phyloP scores from a whole-genome alignment of 2,329 filamentous ascomycete genomes.

The Gyromitra esculenta region DNA sequence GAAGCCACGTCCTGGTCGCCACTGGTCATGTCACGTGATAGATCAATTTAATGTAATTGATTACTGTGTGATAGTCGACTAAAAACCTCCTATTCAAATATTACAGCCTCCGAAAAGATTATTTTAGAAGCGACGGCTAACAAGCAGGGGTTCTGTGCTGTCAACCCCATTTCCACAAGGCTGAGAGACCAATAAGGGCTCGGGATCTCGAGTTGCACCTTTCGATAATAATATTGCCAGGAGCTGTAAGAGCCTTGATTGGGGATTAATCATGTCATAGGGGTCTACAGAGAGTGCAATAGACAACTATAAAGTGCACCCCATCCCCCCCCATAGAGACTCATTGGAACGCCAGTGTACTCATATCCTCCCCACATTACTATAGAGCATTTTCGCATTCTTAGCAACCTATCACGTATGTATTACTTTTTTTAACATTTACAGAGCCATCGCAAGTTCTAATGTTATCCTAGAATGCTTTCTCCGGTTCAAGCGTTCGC shows the following conservation, averaged over 20 bases:
- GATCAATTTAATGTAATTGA: not conserved
- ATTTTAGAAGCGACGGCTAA: not conserved
- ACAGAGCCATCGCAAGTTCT: not conserved
- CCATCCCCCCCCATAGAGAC: not conserved
- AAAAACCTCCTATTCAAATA: not conserved
- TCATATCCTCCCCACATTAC: not conserved
- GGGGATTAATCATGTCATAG: not conserved
- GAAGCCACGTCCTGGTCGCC: not conserved
- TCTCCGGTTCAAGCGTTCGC: not conserved
- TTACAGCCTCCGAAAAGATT: not conserved
- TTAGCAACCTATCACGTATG: not conserved
- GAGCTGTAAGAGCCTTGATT: not conserved
- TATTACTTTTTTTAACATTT: not conserved
- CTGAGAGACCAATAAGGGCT: not conserved
- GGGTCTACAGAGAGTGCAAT: not conserved
- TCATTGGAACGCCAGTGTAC: not conserved
- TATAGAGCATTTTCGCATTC: not conserved
- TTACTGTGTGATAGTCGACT: not conserved
- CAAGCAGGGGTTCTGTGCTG: not conserved
- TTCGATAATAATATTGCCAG: not conserved
- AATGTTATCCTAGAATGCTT: constrained; percentile 8
- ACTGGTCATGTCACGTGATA: not conserved
- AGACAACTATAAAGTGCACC: not conserved
- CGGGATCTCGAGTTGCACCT: not conserved
- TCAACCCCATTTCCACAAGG: not conserved